Base-by-base conservation (phyloP, 495 filamentous ascomycete species). In the Paragyromitra xinjiangensis region DNA sequence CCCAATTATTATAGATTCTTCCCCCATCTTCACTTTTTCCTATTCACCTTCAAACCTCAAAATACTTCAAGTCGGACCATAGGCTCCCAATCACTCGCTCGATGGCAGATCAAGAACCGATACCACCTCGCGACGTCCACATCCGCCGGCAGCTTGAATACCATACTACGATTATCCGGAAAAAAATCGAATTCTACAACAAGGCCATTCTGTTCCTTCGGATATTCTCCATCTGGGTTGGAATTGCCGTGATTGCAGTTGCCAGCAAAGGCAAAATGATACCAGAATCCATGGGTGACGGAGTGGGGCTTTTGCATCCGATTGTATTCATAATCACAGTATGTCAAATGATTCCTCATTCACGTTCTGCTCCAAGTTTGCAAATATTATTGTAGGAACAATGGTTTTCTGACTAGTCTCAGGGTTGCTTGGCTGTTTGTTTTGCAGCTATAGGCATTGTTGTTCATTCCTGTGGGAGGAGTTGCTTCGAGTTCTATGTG, bases 401-500 rank as follows among this genome's bases (percentile, higher is more conserved):
- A 37, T 59, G 22, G 14, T 44, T 44, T 16, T 40, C 22, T 66
- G 5, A 55, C 34, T 55, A 12, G 8, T 22, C 19, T 34, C 24
- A 72, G 69, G 59, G 59, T 42, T 53, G 34, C 55, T 62, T 51
- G 9, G 42, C 44, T 9, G 44, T 71, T 63, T 71, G 9, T 19
- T 64, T 53, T 44, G 59, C 59, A 44, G 29, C 42, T 24, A 1
- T 72, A 0, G 69, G 69, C n/a, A 12, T 64, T 26, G n/a, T 55
- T 72, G 22, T 55, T 53, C 34, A 72, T 55, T 7, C 19, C 4
- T 72, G 69, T n/a, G 59, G 45, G 6, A 45, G 42, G 11, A 72
- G 63, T 40, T 50, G 45, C 14, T 72, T 72, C 19, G 44, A n/a
- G n/a, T 71, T 37, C n/a, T 71, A 71, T 26, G n/a, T 71, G 56